Percentiles rank a stretch among this genome's conserved stretches.
These are phyloP conservation scores for Rhizoclosmatium sp. DNA, from an alignment of 192 early-diverging fungal species.

Conservation along the genomic window DNA sequence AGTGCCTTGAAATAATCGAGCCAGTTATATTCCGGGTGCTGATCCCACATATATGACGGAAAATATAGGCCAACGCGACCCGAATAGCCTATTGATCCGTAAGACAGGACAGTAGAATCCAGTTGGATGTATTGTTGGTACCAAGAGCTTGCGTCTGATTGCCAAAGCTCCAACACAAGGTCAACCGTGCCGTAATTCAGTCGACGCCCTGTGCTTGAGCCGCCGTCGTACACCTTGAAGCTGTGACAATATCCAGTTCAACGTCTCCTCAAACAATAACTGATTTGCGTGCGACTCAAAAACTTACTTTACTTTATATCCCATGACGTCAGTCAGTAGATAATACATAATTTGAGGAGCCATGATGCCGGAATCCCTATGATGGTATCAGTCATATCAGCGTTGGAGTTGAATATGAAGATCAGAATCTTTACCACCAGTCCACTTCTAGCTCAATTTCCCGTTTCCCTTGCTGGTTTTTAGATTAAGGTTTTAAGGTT, in stretches of 20 bases:
- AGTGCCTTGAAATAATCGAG: slow-evolving; percentile 35
- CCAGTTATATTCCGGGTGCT: slow-evolving; percentile 20
- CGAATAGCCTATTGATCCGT: slow-evolving; percentile 28
- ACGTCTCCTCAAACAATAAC: no score
- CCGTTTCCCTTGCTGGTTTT: not conserved
- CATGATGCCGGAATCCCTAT: not conserved
- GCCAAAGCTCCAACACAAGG: slow-evolving; percentile 18
- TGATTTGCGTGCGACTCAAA: no score
- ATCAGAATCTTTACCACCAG: not conserved
- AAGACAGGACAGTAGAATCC: not conserved
- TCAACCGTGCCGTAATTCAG: not conserved
- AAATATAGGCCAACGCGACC: slow-evolving; percentile 31
- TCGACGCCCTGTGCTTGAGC: not conserved
- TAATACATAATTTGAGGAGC: not conserved
- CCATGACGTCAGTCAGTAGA: not conserved
- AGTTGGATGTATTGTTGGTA: slow-evolving; percentile 18
- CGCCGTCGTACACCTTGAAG: slow-evolving; percentile 6
- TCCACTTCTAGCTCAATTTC: not conserved
- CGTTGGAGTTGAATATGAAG: no score
- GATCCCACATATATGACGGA: slow-evolving; percentile 9
- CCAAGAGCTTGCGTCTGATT: not conserved
- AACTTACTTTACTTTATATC: not conserved
- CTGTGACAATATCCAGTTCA: no score
- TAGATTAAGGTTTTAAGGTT: not conserved
- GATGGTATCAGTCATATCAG: no score